Evolutionary conservation across 2,329 filamentous ascomycete genomes (phyloP).

Genomic region (Xylariaceae sp.): DNA sequence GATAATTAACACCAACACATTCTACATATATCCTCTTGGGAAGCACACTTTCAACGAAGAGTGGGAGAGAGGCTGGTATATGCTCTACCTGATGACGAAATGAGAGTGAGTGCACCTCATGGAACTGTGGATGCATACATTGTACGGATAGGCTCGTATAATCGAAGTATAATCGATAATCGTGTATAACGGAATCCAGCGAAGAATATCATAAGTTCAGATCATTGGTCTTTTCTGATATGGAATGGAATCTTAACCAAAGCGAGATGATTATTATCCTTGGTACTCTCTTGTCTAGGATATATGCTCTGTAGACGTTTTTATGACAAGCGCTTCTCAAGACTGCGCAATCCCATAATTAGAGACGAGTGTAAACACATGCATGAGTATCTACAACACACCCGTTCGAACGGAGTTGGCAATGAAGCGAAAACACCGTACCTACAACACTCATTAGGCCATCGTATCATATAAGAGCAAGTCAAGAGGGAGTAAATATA

Average conservation of each 20-base stretch:
- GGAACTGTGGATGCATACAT: conserved; percentile 12
- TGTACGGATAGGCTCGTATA: conserved; percentile 27
- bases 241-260: not conserved
- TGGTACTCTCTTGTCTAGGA: not conserved
- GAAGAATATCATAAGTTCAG: not conserved
- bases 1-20: conserved; percentile 3
- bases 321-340: not conserved
- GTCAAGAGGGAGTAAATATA: too few species aligned
- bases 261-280: not conserved
- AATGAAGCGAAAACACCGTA: too few species aligned
- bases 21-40: conserved; percentile 18
- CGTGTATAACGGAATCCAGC: conserved; percentile 15
- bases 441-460: too few species aligned
- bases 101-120: conserved; percentile 1
- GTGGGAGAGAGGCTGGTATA: not conserved
- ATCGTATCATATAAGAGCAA: too few species aligned
- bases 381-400: too few species aligned
- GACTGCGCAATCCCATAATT: too few species aligned
- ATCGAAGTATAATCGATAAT: too few species aligned
- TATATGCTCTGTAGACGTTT: too few species aligned
- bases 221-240: not conserved
- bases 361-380: too few species aligned
- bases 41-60: conserved; percentile 14
- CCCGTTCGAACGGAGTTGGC: too few species aligned
- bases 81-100: conserved; percentile 5